Percentiles rank a stretch among this genome's conserved stretches.
These are phyloP conservation scores for Aspergillus pseudoglaucus DNA, from an alignment of 2,329 filamentous ascomycete species.

Conservation along the genomic window DNA sequence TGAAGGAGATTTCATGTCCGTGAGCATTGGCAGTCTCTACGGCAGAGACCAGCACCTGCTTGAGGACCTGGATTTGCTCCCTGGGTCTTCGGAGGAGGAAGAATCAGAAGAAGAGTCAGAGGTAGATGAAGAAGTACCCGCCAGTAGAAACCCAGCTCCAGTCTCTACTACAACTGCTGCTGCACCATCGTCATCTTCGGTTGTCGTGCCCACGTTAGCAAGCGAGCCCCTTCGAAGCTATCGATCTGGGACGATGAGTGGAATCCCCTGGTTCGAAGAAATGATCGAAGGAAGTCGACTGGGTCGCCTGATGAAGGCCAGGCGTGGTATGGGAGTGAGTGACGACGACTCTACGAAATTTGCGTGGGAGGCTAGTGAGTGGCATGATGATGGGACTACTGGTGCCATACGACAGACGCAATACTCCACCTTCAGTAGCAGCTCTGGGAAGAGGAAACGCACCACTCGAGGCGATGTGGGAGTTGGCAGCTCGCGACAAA, in stretches of 20 bases:
- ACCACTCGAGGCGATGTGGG: constrained; percentile 8
- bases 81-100: constrained; percentile 24
- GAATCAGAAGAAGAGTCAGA: constrained; percentile 25
- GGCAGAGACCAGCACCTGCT: constrained; percentile 65
- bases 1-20: constrained; percentile 71
- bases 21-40: constrained; percentile 72
- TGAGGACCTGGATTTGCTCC: constrained; percentile 68
- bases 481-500: background rate
- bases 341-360: constrained; percentile 60
- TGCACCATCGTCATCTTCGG: constrained; percentile 8
- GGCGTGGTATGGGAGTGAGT: constrained; percentile 53
- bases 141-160: constrained; percentile 13
- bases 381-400: constrained; percentile 43
- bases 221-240: constrained; percentile 25
- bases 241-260: constrained; percentile 38
- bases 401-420: constrained; percentile 12
- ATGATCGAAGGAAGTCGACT: constrained; percentile 70
- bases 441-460: constrained; percentile 30
- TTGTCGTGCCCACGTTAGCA: constrained; percentile 15
- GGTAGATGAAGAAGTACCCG: constrained; percentile 26
- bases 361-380: constrained; percentile 82
- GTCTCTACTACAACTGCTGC: constrained; percentile 6
- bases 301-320: constrained; percentile 57
- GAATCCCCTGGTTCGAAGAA: constrained; percentile 78
- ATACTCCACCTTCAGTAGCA: constrained; percentile 7